Evolutionary conservation across 1,139 yeast genomes (phyloP).

Genomic region (Ogataea hybrid): DNA sequence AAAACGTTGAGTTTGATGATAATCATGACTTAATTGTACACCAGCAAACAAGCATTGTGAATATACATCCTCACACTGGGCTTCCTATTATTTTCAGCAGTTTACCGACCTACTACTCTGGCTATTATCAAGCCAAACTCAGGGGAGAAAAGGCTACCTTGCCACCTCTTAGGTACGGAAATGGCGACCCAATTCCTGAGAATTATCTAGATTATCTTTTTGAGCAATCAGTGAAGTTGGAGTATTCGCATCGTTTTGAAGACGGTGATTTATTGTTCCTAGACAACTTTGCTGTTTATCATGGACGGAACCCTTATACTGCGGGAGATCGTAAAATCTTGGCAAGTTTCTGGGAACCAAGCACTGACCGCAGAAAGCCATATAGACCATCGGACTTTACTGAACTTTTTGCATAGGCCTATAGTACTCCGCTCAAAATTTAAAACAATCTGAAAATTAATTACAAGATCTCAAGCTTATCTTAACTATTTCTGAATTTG

Average conservation of each 20-base stretch:
- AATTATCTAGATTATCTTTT: constrained; percentile 25
- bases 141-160: constrained; percentile 1
- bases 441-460: too few relatives aligned
- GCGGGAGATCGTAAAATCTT: constrained; percentile 4
- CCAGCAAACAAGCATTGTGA: constrained; percentile 27
- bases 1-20: constrained; percentile 28
- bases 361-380: not conserved
- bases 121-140: constrained; percentile 8
- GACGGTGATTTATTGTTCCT: constrained; percentile 34
- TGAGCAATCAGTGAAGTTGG: constrained; percentile 21
- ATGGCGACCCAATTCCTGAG: constrained; percentile 24
- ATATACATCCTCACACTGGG: not conserved
- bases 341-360: constrained; percentile 7
- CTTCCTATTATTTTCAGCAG: constrained; percentile 29
- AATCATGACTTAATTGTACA: constrained; percentile 29
- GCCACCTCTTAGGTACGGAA: constrained; percentile 19
- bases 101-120: constrained; percentile 24
- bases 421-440: too few relatives aligned
- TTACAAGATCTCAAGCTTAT: too few relatives aligned
- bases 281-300: constrained; percentile 35
- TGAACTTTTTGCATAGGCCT: not conserved
- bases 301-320: constrained; percentile 23
- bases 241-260: constrained; percentile 28
- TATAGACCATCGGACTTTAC: not conserved
- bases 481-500: too few relatives aligned